Evolutionary conservation across 305 asterid species (phyloP).

Genomic region (Fraxinus greggii): DNA sequence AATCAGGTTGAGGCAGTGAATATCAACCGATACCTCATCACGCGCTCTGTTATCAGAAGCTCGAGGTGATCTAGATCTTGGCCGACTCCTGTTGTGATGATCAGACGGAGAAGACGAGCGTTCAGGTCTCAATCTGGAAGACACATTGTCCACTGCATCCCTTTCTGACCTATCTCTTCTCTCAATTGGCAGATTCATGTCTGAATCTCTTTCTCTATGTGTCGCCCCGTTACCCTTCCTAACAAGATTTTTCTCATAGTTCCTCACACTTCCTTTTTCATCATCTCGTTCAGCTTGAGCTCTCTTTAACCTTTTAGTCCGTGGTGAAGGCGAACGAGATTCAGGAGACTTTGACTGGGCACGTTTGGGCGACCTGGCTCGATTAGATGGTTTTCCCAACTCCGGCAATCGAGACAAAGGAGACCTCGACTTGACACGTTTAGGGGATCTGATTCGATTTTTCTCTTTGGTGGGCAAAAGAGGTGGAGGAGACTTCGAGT

Average conservation of each 20-base stretch:
- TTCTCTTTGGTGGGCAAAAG: slow-evolving; percentile 33
- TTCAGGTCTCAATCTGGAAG: slow-evolving; percentile 40
- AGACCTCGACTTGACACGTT: slow-evolving; percentile 27
- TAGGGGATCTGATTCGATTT: slow-evolving; percentile 37
- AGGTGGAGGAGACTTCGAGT: slow-evolving; percentile 52
- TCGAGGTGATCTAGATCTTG: slow-evolving; percentile 73
- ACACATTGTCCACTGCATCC: slow-evolving; percentile 55
- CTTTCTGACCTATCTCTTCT: slow-evolving; percentile 48
- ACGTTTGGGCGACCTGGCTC: slow-evolving; percentile 10
- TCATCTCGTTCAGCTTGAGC: slow-evolving; percentile 53
- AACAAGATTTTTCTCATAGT: slow-evolving; percentile 41
- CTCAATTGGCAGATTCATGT: slow-evolving; percentile 38
- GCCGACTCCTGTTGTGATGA: slow-evolving; percentile 52
- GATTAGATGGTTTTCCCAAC: slow-evolving; percentile 13
- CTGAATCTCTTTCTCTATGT: slow-evolving; percentile 46
- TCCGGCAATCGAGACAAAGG: slow-evolving; percentile 25
- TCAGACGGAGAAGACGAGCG: slow-evolving; percentile 62
- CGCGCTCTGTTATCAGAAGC: slow-evolving; percentile 52
- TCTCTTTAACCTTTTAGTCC: slow-evolving; percentile 62
- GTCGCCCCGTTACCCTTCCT: slow-evolving; percentile 45
- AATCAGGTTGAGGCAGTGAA: slow-evolving; percentile 36
- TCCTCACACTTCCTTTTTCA: slow-evolving; percentile 49
- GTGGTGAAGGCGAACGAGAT: slow-evolving; percentile 61
- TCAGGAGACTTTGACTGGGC: slow-evolving; percentile 30
- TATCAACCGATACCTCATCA: slow-evolving; percentile 94